phyloP scores from a whole-genome alignment of 768 basidiomycete species.

The Mycena venus region DNA sequence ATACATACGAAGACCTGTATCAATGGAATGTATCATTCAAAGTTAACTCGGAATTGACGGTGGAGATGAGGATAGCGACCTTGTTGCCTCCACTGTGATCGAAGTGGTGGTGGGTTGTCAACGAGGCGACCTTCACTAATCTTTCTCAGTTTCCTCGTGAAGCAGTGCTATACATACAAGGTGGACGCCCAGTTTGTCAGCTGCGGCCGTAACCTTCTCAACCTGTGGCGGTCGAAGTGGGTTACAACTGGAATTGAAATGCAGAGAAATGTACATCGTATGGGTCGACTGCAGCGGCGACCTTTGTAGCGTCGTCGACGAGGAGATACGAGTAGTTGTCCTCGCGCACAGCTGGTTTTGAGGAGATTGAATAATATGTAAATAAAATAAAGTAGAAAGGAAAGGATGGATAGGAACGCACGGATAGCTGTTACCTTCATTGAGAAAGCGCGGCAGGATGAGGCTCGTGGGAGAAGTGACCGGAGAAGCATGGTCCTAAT shows the following conservation, averaged over 20 bases:
- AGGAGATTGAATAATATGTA: no score
- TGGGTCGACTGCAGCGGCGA: slow-evolving; percentile 86
- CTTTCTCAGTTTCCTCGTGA: no score
- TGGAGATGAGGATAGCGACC: slow-evolving; percentile 52
- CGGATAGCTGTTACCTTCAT: slow-evolving; percentile 88
- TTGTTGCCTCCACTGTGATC: slow-evolving; percentile 93
- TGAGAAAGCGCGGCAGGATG: slow-evolving; percentile 33
- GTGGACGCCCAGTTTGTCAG: slow-evolving; percentile 70
- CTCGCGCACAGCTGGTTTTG: slow-evolving; percentile 77
- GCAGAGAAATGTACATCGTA: slow-evolving; percentile 76
- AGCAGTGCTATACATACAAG: no score
- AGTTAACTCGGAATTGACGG: background rate
- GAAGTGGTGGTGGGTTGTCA: slow-evolving; percentile 94
- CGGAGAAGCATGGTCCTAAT: background rate
- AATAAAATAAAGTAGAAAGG: no score
- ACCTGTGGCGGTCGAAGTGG: slow-evolving; percentile 76
- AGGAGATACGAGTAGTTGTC: slow-evolving; percentile 92
- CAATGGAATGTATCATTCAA: background rate
- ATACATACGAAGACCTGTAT: slow-evolving; percentile 65
- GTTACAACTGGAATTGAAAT: slow-evolving; percentile 74
- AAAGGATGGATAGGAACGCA: no score
- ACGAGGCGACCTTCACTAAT: no score
- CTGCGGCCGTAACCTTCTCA: slow-evolving; percentile 73
- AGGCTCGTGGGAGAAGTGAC: slow-evolving; percentile 32
- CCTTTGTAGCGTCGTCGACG: slow-evolving; percentile 74